Evolutionary conservation across 305 asterid species (phyloP).

Genomic region (Solanum hybrid): DNA sequence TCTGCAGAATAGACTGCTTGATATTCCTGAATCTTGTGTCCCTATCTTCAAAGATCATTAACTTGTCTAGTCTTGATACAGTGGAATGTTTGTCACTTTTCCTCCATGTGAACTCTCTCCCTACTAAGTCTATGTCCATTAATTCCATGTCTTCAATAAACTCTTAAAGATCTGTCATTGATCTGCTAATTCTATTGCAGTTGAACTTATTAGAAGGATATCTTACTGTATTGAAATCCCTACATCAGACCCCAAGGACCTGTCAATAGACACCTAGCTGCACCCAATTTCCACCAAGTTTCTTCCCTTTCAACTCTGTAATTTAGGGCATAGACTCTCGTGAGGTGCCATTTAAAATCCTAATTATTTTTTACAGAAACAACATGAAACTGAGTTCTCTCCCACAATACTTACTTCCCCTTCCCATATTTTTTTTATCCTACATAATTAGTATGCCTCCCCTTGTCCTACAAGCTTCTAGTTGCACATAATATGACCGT

Average conservation of each 20-base stretch:
- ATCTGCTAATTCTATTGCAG: neutral
- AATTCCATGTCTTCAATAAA: neutral
- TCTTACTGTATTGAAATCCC: neutral
- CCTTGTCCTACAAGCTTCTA: neutral
- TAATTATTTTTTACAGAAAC: neutral
- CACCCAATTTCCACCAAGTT: neutral
- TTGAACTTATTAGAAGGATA: neutral
- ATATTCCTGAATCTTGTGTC: neutral
- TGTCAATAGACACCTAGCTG: neutral
- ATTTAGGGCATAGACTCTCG: neutral
- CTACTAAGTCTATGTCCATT: neutral
- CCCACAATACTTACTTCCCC: neutral
- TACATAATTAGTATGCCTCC: neutral
- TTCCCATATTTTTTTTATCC: neutral
- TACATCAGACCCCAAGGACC: neutral
- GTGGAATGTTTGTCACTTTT: neutral
- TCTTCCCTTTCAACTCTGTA: neutral
- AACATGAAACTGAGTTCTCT: neutral
- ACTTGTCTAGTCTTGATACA: neutral
- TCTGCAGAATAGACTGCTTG: neutral
- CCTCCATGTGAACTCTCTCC: neutral
- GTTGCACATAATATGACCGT: neutral
- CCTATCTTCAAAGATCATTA: neutral
- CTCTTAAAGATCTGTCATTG: neutral
- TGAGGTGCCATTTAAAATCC: neutral